Evolutionary conservation across 2,329 filamentous ascomycete genomes (phyloP), one percentile per base, ranked within the genome.

Genomic region (Colletotrichum gigasporum): DNA sequence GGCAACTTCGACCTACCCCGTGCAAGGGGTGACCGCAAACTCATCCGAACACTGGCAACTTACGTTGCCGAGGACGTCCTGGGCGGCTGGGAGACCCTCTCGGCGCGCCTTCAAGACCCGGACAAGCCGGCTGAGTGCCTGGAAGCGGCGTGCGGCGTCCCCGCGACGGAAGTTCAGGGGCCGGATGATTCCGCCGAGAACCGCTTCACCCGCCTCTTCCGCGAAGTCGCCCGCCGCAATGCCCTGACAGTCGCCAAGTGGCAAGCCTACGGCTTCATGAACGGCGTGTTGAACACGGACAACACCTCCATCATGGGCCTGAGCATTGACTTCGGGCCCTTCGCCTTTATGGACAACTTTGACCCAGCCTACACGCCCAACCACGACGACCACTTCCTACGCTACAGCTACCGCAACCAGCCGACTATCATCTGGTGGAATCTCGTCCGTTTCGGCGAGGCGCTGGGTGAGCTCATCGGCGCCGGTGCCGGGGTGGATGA

Each of bases 181-280:
- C 84, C 88, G 5, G 77, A 85, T 2, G 88, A 89, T 2, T 79
- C 85, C 4, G 87, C 90, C 63, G 91, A 97, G 74, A 99, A 99
- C 74, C 87, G 95, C 30, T 99, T 96, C 75, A 84, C 91, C 0
- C 86, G 94, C 14, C 81, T 99, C 1, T 99, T 96, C 76, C 90
- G 96, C 34, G 94, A 97, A 72, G 90, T 99, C 59, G 89, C 90
- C 4, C 88, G 93, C 41, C 87, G 92, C 30, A 99, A 97, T 73
- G 96, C 96, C 1, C 83, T 85, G 63, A 96, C 92, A 0, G 94
- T 98, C 2, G 96, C 96, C 10, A 87, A 91, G 69, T 98, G 96
- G 95, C 96, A 99, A 80, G 94, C 93, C 0, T 98, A 98, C 73
- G 96, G 93, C n/a, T 99, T 99, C 80, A 98, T 97, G 85, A 99